Conservation (phyloP, 345 rosid genomes). For the Lepidium africanum region DNA sequence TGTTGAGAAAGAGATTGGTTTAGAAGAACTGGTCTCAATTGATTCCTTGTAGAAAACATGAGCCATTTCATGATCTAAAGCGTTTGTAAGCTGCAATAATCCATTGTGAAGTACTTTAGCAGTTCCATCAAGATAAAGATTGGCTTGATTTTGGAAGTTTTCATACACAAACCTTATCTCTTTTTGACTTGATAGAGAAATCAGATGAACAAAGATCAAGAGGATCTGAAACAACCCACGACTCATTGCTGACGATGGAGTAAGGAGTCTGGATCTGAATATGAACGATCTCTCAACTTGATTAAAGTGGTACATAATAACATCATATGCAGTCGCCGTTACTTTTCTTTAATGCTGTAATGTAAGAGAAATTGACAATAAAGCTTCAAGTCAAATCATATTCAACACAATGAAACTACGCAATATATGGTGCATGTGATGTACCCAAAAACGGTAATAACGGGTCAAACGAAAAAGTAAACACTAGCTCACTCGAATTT, state of each 20-base stretch:
- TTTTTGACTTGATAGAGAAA: slow-evolving; percentile 18
- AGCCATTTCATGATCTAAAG: slow-evolving; percentile 23
- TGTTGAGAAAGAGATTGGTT: slow-evolving; percentile 30
- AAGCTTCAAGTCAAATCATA: not conserved
- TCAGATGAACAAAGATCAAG: not conserved
- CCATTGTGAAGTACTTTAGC: slow-evolving; percentile 36
- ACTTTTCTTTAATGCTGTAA: not conserved
- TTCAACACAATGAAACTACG: not conserved
- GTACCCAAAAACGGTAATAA: not conserved
- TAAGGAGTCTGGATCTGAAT: slow-evolving; percentile 1
- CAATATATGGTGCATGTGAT: slow-evolving; percentile 18
- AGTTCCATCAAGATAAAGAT: slow-evolving; percentile 26
- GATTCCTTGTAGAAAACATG: slow-evolving; percentile 40
- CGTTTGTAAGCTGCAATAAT: slow-evolving; percentile 46
- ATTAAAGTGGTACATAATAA: not conserved
- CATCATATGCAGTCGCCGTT: not conserved
- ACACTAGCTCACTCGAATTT: not conserved
- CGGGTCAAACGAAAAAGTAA: slow-evolving; percentile 16
- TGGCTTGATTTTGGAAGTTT: slow-evolving; percentile 20
- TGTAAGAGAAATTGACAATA: not conserved
- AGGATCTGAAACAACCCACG: slow-evolving; percentile 7
- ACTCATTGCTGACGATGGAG: slow-evolving; percentile 7
- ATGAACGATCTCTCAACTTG: not conserved
- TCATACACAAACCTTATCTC: slow-evolving; percentile 31
- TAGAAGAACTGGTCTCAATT: slow-evolving; percentile 31